Percentiles rank a stretch among this genome's conserved stretches.
Conservation (phyloP, 495 filamentous ascomycete species). For the Daldinia decipiens region DNA sequence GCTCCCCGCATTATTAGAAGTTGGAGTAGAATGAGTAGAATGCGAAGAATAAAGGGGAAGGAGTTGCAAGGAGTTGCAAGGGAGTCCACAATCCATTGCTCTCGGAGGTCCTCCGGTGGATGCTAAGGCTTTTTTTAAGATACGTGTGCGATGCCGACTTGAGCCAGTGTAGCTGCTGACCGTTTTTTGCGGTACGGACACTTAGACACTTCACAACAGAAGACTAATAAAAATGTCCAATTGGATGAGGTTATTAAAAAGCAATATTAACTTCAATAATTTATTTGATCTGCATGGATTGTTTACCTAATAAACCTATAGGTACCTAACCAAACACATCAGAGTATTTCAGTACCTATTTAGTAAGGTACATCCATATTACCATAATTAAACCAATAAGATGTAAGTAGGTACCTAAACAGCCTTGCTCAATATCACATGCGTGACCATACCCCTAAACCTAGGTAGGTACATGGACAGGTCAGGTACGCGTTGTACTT, state of each 20-base stretch:
- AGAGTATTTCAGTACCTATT: not conserved
- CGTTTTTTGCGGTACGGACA: not conserved
- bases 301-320: not conserved
- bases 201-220: not conserved
- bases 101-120: conserved; percentile 9
- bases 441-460: conserved; percentile 1
- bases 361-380: conserved; percentile 1
- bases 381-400: not conserved
- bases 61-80: not conserved
- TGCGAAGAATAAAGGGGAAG: not conserved
- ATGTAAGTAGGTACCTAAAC: no score
- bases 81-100: conserved; percentile 12
- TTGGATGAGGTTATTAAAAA: not conserved
- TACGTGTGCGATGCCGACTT: conserved; percentile 7
- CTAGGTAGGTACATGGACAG: not conserved
- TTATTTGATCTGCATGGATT: not conserved
- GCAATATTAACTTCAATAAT: not conserved
- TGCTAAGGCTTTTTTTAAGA: not conserved
- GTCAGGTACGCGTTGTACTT: conserved; percentile 15
- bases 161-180: conserved; percentile 1
- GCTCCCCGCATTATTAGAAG: conserved; percentile 34
- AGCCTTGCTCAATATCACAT: no score
- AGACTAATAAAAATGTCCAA: not conserved
- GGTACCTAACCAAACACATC: not conserved
- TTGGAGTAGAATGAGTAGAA: conserved; percentile 28